These are phyloP conservation scores for Saccharomyces paradoxus DNA, from an alignment of 805 yeast genomes.

Conservation along the genomic window DNA sequence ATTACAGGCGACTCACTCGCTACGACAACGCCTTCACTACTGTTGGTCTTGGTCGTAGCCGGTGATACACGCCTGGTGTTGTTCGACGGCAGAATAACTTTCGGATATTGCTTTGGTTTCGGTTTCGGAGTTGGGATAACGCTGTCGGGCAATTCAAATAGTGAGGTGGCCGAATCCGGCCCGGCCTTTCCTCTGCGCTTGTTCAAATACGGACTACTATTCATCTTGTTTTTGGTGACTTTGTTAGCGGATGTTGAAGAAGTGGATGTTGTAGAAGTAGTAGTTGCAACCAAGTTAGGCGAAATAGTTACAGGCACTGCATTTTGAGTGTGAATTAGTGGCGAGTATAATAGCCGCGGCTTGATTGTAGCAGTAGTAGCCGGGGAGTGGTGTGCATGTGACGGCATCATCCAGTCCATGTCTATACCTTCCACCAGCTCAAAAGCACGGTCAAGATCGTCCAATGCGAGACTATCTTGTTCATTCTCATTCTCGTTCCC, in stretches of 20 bases:
- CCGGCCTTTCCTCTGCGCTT: not conserved
- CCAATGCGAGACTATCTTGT: not conserved
- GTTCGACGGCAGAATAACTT: slow-evolving; percentile 7
- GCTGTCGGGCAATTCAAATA: not conserved
- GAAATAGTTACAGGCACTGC: not conserved
- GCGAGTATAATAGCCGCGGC: not conserved
- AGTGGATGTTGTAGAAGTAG: not conserved
- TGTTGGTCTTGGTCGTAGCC: not conserved
- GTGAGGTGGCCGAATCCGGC: not conserved
- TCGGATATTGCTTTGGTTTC: not conserved
- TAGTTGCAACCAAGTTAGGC: not conserved
- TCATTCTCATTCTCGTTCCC: slow-evolving; percentile 5
- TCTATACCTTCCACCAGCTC: not conserved
- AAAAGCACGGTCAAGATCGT: not conserved
- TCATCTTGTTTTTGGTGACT: not conserved
- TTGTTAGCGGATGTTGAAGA: not conserved
- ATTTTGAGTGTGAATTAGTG: not conserved
- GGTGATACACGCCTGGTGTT: not conserved
- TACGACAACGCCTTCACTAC: not conserved
- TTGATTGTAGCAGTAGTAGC: not conserved
- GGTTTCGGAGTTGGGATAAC: not conserved
- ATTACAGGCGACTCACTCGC: slow-evolving; percentile 1
- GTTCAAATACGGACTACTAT: not conserved
- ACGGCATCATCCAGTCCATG: slow-evolving; percentile 11
- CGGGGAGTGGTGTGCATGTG: not conserved